Evolutionary conservation across 441 rosid genomes (phyloP).

Genomic region (Metrosideros polymorpha): DNA sequence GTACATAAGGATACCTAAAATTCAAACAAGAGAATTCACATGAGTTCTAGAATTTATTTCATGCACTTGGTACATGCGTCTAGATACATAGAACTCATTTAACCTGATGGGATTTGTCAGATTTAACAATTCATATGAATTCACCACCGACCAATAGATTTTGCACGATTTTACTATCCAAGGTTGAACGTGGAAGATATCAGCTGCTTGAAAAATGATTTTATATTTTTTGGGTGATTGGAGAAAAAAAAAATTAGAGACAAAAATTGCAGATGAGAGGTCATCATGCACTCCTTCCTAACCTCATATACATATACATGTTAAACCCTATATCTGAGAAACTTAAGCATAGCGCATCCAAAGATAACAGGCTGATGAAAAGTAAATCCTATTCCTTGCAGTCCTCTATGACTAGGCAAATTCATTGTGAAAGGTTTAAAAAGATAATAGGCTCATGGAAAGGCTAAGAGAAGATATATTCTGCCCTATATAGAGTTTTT

Average conservation of each 20-base stretch:
- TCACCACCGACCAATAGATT: too few species aligned
- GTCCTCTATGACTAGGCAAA: not conserved
- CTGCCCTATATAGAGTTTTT: not conserved
- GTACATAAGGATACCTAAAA: too few species aligned
- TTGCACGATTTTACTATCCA: too few species aligned
- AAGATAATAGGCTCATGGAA: not conserved
- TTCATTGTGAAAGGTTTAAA: not conserved
- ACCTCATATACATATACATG: not conserved
- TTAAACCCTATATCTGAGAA: not conserved
- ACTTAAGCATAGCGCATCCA: not conserved
- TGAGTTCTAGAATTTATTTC: not conserved
- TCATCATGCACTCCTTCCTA: not conserved
- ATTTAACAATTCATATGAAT: not conserved
- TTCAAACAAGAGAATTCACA: too few species aligned
- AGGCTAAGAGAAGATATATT: not conserved
- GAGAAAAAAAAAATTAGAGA: too few species aligned
- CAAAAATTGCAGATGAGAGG: not conserved
- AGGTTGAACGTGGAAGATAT: too few species aligned
- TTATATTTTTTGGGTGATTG: too few species aligned
- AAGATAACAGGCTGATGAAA: not conserved
- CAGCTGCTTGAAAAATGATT: too few species aligned
- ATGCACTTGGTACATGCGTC: not conserved
- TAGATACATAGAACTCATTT: not conserved
- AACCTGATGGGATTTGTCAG: accelerated
- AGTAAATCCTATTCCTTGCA: not conserved